Percentiles rank a stretch among this genome's conserved stretches.
These are phyloP conservation scores for Amanita molliuscula DNA, from an alignment of 768 basidiomycete species.

Conservation along the genomic window DNA sequence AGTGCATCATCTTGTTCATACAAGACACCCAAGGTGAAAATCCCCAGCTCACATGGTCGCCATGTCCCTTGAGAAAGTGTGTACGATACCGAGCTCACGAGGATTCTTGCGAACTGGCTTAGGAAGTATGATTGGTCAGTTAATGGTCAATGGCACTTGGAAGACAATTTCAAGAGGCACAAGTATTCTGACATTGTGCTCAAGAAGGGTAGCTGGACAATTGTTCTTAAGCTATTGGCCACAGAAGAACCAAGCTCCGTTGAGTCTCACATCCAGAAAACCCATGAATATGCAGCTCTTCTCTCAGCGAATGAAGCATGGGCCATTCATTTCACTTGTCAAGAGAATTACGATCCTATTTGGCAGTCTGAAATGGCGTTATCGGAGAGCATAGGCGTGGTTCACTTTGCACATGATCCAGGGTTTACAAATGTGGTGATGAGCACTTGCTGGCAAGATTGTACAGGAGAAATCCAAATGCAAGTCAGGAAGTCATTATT, in stretches of 20 bases:
- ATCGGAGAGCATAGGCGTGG: slow-evolving; percentile 6
- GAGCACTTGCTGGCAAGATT: slow-evolving; percentile 6
- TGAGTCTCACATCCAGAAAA: slow-evolving; percentile 7
- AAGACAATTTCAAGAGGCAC: slow-evolving; percentile 2
- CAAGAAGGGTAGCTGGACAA: slow-evolving; percentile 2
- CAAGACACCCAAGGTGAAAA: slow-evolving; percentile 6
- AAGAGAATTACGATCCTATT: slow-evolving; percentile 8
- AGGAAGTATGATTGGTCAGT: slow-evolving; percentile 5
- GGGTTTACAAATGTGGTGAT: slow-evolving; percentile 9
- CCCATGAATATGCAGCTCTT: slow-evolving; percentile 6
- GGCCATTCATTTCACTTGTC: slow-evolving; percentile 9
- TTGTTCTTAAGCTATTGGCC: slow-evolving; percentile 9
- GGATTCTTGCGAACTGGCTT: slow-evolving; percentile 11
- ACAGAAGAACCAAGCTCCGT: slow-evolving; percentile 7
- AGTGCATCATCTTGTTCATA: slow-evolving; percentile 2
- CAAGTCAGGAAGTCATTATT: neutral
- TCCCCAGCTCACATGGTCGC: neutral
- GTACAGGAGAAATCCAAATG: slow-evolving; percentile 2
- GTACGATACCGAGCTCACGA: slow-evolving; percentile 11
- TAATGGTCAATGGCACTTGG: slow-evolving; percentile 10
- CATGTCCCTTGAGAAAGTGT: slow-evolving; percentile 10
- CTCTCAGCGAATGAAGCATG: slow-evolving; percentile 10
- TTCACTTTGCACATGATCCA: slow-evolving; percentile 10
- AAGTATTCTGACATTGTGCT: slow-evolving; percentile 10
- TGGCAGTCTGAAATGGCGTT: slow-evolving; percentile 5